phyloP scores from a whole-genome alignment of 805 yeast genomes.

The Saccharomycopsis javanensis region DNA sequence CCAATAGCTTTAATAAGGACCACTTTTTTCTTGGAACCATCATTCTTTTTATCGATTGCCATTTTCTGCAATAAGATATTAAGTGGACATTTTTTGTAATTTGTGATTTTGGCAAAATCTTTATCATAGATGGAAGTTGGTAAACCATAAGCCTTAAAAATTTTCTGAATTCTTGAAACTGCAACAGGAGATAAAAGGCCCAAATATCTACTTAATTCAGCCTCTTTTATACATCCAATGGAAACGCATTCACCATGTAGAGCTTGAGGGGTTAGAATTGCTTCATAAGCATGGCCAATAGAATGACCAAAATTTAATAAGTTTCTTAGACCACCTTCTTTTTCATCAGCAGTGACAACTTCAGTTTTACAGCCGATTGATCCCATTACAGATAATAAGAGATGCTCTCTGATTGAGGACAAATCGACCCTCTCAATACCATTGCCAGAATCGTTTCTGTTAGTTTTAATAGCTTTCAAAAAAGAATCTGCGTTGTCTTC shows the following conservation, averaged over 20 bases:
- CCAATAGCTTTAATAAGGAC: constrained; percentile 82
- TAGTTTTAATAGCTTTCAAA: constrained; percentile 47
- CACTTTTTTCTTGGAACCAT: constrained; percentile 81
- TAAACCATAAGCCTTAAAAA: constrained; percentile 74
- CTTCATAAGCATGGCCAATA: constrained; percentile 97
- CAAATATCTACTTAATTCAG: constrained; percentile 86
- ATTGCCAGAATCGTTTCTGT: constrained; percentile 21
- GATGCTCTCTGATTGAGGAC: constrained; percentile 57
- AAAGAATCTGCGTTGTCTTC: constrained; percentile 68
- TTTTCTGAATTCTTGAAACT: constrained; percentile 79
- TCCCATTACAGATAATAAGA: constrained; percentile 70
- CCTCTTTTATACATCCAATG: constrained; percentile 90
- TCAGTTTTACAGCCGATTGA: constrained; percentile 87
- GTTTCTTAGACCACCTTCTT: constrained; percentile 90
- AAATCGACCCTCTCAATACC: constrained; percentile 50
- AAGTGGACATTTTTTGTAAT: constrained; percentile 64
- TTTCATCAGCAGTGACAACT: constrained; percentile 88
- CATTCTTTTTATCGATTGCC: constrained; percentile 96
- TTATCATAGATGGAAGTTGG: constrained; percentile 75
- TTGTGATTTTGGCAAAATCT: constrained; percentile 57
- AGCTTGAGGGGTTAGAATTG: constrained; percentile 92
- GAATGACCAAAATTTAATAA: constrained; percentile 92
- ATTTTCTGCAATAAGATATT: constrained; percentile 67
- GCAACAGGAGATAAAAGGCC: constrained; percentile 88
- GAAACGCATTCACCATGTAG: constrained; percentile 99